A percentile compares a stretch with the other conserved stretches of the same genome.
Conservation (phyloP, 2,329 filamentous ascomycete species). For the Sordariomycetes sp. region DNA sequence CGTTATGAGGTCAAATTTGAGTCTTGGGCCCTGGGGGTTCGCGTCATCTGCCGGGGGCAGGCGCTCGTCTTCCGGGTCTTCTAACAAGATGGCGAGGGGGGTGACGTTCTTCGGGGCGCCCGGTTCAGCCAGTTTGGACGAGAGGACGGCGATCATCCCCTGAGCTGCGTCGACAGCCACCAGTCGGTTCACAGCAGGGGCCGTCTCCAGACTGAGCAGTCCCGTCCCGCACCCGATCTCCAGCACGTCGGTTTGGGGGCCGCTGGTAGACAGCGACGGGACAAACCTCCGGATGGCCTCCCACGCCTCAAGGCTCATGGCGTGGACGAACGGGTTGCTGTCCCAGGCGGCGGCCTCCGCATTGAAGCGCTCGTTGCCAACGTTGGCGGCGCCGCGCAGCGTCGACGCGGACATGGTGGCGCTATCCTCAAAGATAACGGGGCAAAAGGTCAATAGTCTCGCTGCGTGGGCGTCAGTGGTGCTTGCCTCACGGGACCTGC, state of each 20-base stretch:
- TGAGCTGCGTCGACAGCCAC: constrained; percentile 41
- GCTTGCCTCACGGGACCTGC: no score
- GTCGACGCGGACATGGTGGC: background rate
- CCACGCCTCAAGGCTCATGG: constrained; percentile 25
- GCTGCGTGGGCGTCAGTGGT: no score
- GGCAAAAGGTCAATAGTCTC: background rate
- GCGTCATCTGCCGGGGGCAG: constrained; percentile 22
- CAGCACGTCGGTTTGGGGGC: constrained; percentile 26
- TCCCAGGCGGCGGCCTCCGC: constrained; percentile 44
- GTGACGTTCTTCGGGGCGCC: constrained; percentile 27
- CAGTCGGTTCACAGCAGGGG: constrained; percentile 33
- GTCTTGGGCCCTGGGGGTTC: constrained; percentile 14
- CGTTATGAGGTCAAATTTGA: constrained; percentile 38
- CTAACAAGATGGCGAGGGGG: constrained; percentile 33
- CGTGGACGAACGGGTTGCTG: constrained; percentile 36
- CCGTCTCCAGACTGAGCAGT: constrained; percentile 36
- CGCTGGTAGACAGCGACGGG: constrained; percentile 3
- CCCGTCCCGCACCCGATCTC: constrained; percentile 49
- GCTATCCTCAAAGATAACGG: background rate
- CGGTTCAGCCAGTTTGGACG: constrained; percentile 25
- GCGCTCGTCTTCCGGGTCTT: constrained; percentile 34
- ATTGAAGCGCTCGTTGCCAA: constrained; percentile 28
- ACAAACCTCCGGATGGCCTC: constrained; percentile 15
- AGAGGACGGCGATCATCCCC: constrained; percentile 43
- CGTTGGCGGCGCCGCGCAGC: background rate